phyloP scores from a whole-genome alignment of 176 grass and related monocot genomes.

The Thalia dealbata region DNA sequence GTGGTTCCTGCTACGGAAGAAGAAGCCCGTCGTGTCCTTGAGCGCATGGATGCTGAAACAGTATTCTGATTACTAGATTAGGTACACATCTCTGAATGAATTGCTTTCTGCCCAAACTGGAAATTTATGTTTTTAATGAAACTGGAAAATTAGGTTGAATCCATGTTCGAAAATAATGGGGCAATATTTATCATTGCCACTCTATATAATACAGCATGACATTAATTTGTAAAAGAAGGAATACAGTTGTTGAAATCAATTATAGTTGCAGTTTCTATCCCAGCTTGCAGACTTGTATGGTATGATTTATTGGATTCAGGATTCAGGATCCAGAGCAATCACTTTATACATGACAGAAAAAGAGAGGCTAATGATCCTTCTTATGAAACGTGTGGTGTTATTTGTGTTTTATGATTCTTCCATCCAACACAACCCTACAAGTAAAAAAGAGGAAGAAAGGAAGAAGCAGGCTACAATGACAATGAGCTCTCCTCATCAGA shows the following conservation, averaged over 20 bases:
- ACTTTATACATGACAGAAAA: not conserved
- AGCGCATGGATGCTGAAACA: constrained; percentile 70
- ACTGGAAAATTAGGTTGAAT: not conserved
- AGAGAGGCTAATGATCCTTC: too few relatives aligned
- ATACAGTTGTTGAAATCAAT: not conserved
- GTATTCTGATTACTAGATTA: constrained; percentile 27
- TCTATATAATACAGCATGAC: not conserved
- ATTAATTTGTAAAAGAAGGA: not conserved
- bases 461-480: not conserved
- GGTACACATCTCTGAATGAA: not conserved
- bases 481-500: constrained; percentile 3
- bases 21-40: constrained; percentile 57
- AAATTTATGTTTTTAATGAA: not conserved
- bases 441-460: not conserved
- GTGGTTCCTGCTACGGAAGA: constrained; percentile 92
- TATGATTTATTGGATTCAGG: not conserved
- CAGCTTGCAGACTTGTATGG: not conserved
- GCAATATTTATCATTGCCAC: not conserved
- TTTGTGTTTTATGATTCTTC: not conserved
- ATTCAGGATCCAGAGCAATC: not conserved
- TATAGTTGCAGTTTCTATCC: not conserved
- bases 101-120: not conserved
- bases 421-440: not conserved
- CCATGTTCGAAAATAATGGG: not conserved
- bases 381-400: not conserved